Base-by-base conservation (phyloP, 192 early-diverging fungal genomes). In the Spizellomyces sp. region DNA sequence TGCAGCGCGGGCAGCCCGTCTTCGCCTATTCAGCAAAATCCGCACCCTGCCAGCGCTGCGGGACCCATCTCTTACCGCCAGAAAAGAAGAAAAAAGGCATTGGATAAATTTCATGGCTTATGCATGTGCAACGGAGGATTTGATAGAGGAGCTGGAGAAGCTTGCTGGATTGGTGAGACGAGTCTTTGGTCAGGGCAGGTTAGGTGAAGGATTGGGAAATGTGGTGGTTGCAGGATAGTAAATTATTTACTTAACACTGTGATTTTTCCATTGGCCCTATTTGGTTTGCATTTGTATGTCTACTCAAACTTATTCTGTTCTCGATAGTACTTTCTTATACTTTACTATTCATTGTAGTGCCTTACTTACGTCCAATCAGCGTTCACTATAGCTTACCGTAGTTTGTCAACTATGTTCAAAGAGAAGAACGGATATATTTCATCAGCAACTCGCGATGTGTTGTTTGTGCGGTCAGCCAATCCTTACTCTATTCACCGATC, bases 41-140 rank as follows among this genome's bases (percentile, higher is more conserved):
- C 57, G 59, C 57, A 57, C 44, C n/a, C 69, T 70, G 6, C 69
- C 69, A n/a, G 58, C 45, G 0, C 58, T 70, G 2, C 58, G 69
- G 8, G 69, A 70, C 48, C 45, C 44, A 19, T 10, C 44, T 10
- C 46, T 62, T 2, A 52, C 58, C 9, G 69, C 47, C 10, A 75
- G 78, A 36, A 77, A 82, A 54, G 83, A 80, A 1, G 75, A 76
- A 19, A 83, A 87, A 44, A 79, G 84, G 19, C 77, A 85, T 6
- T 92, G 91, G 61, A 85, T 92, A 19, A 90, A 89, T 67, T 93
- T 92, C 75, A 92, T 91, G 73, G 89, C 90, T 4, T 91, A 90
- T 70, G 88, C 87, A 0, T 79, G 89, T 44, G 83, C 93, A 48
- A 90, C 88, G 74, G 90, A 90, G 66, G 91, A 93, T 77, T 72